Evolutionary conservation across 352 stramenopile species (phyloP), one percentile per base, ranked within the genome.

Genomic region (Pythium folliculosum): DNA sequence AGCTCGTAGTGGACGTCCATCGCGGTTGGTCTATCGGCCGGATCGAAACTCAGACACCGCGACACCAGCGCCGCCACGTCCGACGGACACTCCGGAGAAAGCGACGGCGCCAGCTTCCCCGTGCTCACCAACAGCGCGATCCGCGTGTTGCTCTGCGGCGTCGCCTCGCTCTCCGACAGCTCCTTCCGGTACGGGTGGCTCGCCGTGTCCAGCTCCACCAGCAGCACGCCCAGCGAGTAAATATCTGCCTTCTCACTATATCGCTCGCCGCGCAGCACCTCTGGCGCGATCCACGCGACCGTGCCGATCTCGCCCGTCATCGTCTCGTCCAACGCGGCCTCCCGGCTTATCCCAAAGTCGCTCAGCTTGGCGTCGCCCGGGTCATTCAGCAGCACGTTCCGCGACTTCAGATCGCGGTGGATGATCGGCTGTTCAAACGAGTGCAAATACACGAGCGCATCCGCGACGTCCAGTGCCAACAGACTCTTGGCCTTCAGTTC

Each of bases 241-340:
- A 78, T 75, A 45, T 78, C 68, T 1, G 71, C 71, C 68, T 72
- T 70, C 48, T 74, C 68, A 14, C 48, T 70, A 60, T 78, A 76
- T 23, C 63, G 71, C 21, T 72, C 51, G 40, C 71, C 71, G 10
- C 70, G 51, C 21, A 77, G 32, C 3, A 77, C 61, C 47, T 77
- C 71, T 10, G 71, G 71, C 19, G 71, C 71, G 21, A 72, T 75
- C 66, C 68, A 77, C 14, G 58, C 66, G 8, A 72, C 50, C 5
- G 67, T 73, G 5, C 71, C 71, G 14, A 77, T 60, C 21, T 70
- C 60, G 37, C 53, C 60, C 0, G 71, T 77, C 71, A 77, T 77
- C 9, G 67, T 72, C 45, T 66, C 60, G 14, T 67, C 57, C 2
- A 69, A 5, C 16, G 45, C 2, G 3, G 54, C n/a, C 22, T 63